Conservation (phyloP, 306 rosid genomes). For the Cicer cuneatum region DNA sequence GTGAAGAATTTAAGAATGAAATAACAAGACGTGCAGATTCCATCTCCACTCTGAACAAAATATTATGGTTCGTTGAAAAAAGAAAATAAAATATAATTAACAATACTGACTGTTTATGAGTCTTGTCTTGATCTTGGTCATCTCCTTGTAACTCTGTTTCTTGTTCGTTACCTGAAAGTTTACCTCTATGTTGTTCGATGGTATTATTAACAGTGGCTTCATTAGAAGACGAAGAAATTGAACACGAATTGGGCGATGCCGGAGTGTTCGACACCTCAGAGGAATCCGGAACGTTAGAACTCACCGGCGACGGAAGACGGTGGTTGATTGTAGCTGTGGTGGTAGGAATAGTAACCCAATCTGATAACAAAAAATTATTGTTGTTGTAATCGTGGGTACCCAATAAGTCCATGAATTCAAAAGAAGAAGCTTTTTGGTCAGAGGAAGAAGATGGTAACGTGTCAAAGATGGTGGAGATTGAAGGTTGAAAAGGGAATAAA, state of each 20-base stretch:
- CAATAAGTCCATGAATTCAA: slow-evolving; percentile 62
- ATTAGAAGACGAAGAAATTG: slow-evolving; percentile 74
- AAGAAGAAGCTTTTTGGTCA: slow-evolving; percentile 45
- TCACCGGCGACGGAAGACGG: slow-evolving; percentile 48
- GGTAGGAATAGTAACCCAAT: slow-evolving; percentile 46
- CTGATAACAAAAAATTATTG: slow-evolving; percentile 48
- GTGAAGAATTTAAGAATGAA: too few relatives aligned
- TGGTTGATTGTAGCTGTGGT: slow-evolving; percentile 1
- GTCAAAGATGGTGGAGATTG: slow-evolving; percentile 57
- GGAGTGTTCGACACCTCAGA: slow-evolving; percentile 72
- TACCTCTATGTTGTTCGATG: slow-evolving; percentile 35
- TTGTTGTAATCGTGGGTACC: slow-evolving; percentile 43
- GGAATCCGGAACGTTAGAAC: slow-evolving; percentile 53
- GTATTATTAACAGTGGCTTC: slow-evolving; percentile 44
- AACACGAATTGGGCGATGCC: slow-evolving; percentile 67
- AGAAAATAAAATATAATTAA: slow-evolving; percentile 32
- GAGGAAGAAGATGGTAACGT: slow-evolving; percentile 41
- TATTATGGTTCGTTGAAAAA: not conserved
- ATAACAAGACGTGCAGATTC: too few relatives aligned
- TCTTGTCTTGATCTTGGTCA: slow-evolving; percentile 60
- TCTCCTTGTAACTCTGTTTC: slow-evolving; percentile 34
- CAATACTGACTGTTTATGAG: slow-evolving; percentile 65
- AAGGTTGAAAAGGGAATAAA: slow-evolving; percentile 35
- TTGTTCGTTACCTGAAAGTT: not conserved
- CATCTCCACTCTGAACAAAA: too few relatives aligned